phyloP scores from a whole-genome alignment of 768 basidiomycete genomes.

The Candolleomyces eurysporus region DNA sequence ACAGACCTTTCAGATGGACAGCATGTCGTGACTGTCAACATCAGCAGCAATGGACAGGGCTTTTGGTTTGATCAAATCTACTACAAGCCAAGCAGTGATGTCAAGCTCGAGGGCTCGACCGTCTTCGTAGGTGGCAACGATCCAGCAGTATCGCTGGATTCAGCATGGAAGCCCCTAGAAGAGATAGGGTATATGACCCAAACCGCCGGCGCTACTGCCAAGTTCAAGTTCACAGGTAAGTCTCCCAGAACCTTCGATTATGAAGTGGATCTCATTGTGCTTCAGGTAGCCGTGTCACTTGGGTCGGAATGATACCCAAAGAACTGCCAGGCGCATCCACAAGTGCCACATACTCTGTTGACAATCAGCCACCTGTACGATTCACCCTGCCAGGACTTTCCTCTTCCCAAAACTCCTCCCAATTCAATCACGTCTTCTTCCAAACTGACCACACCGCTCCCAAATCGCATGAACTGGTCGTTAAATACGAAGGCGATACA shows the following conservation, averaged over 20 bases:
- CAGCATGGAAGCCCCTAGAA: slow-evolving; percentile 16
- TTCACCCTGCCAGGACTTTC: slow-evolving; percentile 16
- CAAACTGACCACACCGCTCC: slow-evolving; percentile 14
- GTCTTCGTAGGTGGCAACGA: slow-evolving; percentile 15
- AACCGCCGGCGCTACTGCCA: slow-evolving; percentile 8
- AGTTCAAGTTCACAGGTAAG: slow-evolving; percentile 19
- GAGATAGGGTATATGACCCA: slow-evolving; percentile 16
- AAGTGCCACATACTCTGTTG: slow-evolving; percentile 20
- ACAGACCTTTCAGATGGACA: slow-evolving; percentile 18
- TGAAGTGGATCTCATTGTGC: not conserved
- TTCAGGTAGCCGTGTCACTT: not conserved
- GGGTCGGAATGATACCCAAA: not conserved
- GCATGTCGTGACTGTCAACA: slow-evolving; percentile 26
- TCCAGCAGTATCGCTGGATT: slow-evolving; percentile 16
- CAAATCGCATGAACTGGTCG: slow-evolving; percentile 18
- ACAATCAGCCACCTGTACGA: slow-evolving; percentile 12
- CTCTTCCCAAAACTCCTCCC: not conserved
- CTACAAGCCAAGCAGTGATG: slow-evolving; percentile 20
- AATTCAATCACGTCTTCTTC: slow-evolving; percentile 20
- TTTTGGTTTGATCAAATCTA: slow-evolving; percentile 31
- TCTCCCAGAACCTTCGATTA: not conserved
- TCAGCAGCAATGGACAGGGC: slow-evolving; percentile 19
- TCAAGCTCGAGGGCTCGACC: slow-evolving; percentile 11
- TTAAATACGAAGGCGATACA: slow-evolving; percentile 14
- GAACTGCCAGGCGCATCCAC: slow-evolving; percentile 5